Evolutionary conservation across 495 filamentous ascomycete genomes (phyloP), one percentile per base, ranked within the genome.

Genomic region (Aspergillus sclerotioniger): DNA sequence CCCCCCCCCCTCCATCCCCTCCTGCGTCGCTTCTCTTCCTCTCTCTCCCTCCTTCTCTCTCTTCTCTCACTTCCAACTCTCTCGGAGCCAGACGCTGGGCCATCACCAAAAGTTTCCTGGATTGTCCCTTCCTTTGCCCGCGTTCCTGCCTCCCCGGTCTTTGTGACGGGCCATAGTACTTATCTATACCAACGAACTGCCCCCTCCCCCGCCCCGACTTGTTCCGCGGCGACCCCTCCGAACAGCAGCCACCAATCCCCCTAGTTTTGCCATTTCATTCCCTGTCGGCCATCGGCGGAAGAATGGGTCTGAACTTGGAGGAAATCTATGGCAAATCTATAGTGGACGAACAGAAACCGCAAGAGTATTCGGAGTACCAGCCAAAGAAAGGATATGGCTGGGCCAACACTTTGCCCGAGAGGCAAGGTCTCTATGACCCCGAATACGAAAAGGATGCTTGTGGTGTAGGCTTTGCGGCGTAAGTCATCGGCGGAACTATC

Each of bases 381-480:
- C 86, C 90, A 37, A 90, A 94, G 72, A 90, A 96, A 70, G 81
- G 81, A 63, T 79, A 76, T 74, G 96, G 95, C 71, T 99, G 94
- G 94, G 94, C 94, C 53, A 89, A 92, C 63, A 87, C 93, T 69
- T 82, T 99, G 63, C 94, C 94, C 58, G 85, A 96, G 80, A 93
- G 93, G 83, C 95, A 98, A 86, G 94, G 93, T 76, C 85, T 99
- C 32, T 99, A 99, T 70, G 92, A 98, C 73, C 94, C 94, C 53
- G 85, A 87, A 67, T 87, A 94, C 54, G 94, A 99, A 74, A 99
- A 99, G 75, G 94, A 99, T 92, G 91, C 94, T 46, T 99, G 94
- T 70, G 94, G 94, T 88, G 94, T 99, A 63, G 95, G 94, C 68
- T 99, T 99, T 75, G 92, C 94, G 71, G 96, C 94, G 92, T 97